Evolutionary conservation across 352 stramenopile genomes (phyloP).

Genomic region (Globisporangium perplexum): DNA sequence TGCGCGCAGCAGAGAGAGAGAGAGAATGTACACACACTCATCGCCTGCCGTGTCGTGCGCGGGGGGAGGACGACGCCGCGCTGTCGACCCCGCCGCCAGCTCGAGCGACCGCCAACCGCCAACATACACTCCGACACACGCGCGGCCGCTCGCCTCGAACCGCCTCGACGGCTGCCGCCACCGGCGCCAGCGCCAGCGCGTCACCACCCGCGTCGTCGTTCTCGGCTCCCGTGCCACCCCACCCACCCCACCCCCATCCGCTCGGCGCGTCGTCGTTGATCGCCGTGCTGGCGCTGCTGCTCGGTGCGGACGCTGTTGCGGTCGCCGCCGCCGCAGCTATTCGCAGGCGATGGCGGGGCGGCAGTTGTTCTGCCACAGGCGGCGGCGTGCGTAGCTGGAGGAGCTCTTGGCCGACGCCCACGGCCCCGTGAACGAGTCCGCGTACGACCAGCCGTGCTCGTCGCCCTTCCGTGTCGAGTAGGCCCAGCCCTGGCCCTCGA

Average conservation of each 20-base stretch:
- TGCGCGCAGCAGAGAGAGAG: not conserved
- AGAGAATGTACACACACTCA: not conserved
- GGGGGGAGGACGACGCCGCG: too few species aligned
- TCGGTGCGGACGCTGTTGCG: not conserved
- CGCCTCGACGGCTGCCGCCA: too few species aligned
- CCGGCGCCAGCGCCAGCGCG: too few species aligned
- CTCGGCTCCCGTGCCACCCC: too few species aligned
- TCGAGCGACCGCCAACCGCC: too few species aligned
- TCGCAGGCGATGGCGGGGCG: slow-evolving; percentile 40
- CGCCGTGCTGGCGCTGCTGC: not conserved
- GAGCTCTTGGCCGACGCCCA: slow-evolving; percentile 28
- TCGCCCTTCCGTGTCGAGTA: slow-evolving; percentile 65
- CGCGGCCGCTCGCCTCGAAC: too few species aligned
- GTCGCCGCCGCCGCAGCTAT: slow-evolving; percentile 1
- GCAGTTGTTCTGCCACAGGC: slow-evolving; percentile 73
- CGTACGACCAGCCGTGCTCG: slow-evolving; percentile 67
- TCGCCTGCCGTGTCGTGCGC: too few species aligned
- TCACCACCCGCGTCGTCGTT: too few species aligned
- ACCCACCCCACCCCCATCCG: too few species aligned
- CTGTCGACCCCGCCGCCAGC: too few species aligned
- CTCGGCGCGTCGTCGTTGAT: not conserved
- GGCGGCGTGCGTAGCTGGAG: slow-evolving; percentile 40
- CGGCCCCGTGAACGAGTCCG: slow-evolving; percentile 52
- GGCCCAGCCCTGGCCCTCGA: slow-evolving; percentile 53
- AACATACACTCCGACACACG: not conserved